Conservation (phyloP, 441 rosid species). For the Erysimum cheiri region DNA sequence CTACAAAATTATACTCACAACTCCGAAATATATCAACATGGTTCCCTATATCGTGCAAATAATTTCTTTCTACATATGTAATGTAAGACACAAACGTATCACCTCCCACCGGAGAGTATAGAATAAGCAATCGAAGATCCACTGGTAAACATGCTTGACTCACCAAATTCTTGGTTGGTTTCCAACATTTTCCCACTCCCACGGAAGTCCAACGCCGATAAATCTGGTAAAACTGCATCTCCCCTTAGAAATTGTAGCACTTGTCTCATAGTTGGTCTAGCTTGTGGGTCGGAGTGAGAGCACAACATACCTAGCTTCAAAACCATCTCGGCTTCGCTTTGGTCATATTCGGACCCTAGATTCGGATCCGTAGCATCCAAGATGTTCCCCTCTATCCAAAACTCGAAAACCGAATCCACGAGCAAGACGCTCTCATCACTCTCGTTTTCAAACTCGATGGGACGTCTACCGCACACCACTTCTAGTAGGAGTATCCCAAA, state of each 20-base stretch:
- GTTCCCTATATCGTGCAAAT: background rate
- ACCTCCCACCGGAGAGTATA: conserved; percentile 28
- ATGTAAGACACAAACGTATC: background rate
- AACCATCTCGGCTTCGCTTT: conserved; percentile 49
- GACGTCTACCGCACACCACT: conserved; percentile 71
- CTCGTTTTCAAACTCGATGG: conserved; percentile 49
- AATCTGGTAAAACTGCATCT: conserved; percentile 56
- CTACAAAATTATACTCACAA: background rate
- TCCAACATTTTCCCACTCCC: background rate
- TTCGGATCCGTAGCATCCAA: conserved; percentile 54
- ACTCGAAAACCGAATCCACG: conserved; percentile 67
- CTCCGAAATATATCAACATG: background rate
- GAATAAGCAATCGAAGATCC: conserved; percentile 30
- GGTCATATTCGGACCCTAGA: conserved; percentile 49
- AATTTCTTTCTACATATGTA: background rate
- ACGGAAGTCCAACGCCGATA: conserved; percentile 7
- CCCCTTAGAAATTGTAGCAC: conserved; percentile 59
- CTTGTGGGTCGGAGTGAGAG: conserved; percentile 49
- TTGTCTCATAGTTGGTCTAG: conserved; percentile 68
- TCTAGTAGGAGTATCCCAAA: conserved; percentile 78
- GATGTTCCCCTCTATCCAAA: conserved; percentile 44
- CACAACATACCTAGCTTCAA: conserved; percentile 71
- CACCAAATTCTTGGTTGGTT: conserved; percentile 37
- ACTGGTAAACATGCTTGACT: conserved; percentile 4
- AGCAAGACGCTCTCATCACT: conserved; percentile 53